Base-by-base conservation (phyloP, 1,284 basidiomycete species). In the Ganoderma meredithae region DNA sequence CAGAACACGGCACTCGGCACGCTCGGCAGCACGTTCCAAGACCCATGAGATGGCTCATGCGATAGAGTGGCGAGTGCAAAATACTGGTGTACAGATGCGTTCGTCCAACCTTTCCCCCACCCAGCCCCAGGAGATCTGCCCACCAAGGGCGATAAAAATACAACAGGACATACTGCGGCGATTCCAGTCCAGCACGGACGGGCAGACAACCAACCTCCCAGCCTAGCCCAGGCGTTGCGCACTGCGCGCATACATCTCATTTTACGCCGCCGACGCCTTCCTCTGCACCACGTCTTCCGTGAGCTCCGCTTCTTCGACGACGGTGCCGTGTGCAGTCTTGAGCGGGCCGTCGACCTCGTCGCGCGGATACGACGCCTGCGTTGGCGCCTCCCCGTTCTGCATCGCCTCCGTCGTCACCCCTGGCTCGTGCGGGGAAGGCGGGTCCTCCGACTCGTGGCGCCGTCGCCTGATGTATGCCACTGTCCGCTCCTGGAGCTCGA, bases 281-380 rank as follows among this genome's bases (percentile, higher is more conserved):
- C 70, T n/a, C 27, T 44, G 61, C 27, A 43, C 63, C 25, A 66
- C 65, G 40, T 65, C 65, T 44, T 67, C 66, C 53, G 62, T 65
- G 15, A 70, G 61, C 61, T 63, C 62, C 36, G 63, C 62, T 40
- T 49, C 68, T 59, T 70, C 66, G 44, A 66, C 55, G 17, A 63
- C 55, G 8, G 66, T 72, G 25, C 40, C 61, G 36, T 64, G 69
- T 15, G 69, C 73, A 12, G 33, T 62, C 25, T 79, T 75, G 7
- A 86, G 77, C 0, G 86, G 85, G 0, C 86, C 86, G 33, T 72
- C 69, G 22, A 86, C 74, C 71, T 85, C 80, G 5, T 86, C 86
- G 47, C 76, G 79, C 22, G 78, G 74, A 64, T 83, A 82, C 19
- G 73, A 59, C 17, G 85, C 78, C 63, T 79, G 73, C 3, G 71